Base-by-base conservation (phyloP, 2,329 filamentous ascomycete genomes). In the Colletotrichum tropicicola region DNA sequence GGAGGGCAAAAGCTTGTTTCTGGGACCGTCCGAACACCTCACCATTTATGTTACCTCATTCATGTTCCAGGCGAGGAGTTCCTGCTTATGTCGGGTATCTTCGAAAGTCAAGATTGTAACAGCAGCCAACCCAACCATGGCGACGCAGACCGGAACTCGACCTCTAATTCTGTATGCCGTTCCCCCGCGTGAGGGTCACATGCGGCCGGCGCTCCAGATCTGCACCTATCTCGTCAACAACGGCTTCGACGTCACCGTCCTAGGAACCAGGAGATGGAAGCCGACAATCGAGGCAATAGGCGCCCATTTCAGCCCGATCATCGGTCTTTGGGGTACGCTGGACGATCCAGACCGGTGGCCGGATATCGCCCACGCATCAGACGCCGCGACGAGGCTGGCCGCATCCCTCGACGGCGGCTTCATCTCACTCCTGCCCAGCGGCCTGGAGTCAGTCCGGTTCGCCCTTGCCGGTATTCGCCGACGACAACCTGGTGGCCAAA, bases 171-270 rank as follows among this genome's bases (percentile, higher is more conserved):
- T 65, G 10, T 61, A 54, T 12, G 48, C 48, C 1, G 48, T 65
- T 1, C 61, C 56, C 5, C 61, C 48, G 5, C 37, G 56, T 5
- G 61, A 65, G 21, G 56, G 61, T 5, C 56, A 61, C 21, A 60
- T 65, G 56, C 48, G 56, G 17, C 61, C 61, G 13, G 61, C 61
- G 1, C 41, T 65, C 3, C 56, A 65, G 19, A 65, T 65, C 3
- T 12, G 12, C n/a, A 35, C 53, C 15, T 10, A 61, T 6, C 48
- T 60, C 9, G 7, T 21, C 21, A 15, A 25, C 15, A 32, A 8
- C 6, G 56, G 61, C 28, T 65, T 65, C 4, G 35, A 64, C 10
- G 56, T 64, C 5, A 60, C 56, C 0, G 4, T 60, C 17, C 5
- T 64, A 3, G 60, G 60, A 35, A 64, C 56, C 9, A 15, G 39